These are phyloP conservation scores for Spirogloea muscicola DNA, from an alignment of 139 green algal genomes.

Conservation along the genomic window DNA sequence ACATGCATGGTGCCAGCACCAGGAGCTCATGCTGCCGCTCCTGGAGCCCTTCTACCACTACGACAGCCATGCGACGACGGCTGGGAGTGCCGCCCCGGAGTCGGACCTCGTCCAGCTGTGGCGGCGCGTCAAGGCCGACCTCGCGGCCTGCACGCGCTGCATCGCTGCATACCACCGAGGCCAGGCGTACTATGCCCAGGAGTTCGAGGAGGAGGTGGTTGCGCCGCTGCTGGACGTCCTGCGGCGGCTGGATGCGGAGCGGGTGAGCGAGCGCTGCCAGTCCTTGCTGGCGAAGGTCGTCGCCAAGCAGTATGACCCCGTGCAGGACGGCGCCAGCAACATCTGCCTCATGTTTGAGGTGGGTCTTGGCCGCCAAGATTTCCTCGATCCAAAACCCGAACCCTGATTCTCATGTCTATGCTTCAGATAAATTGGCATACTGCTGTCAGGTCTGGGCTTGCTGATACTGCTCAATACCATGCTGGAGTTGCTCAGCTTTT, in stretches of 20 bases:
- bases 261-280: background rate
- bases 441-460: no score
- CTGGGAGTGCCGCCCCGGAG: no score
- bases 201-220: conserved; percentile 29
- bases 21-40: conserved; percentile 1
- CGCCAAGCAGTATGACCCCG: background rate
- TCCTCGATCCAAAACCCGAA: no score
- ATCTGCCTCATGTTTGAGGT: conserved; percentile 27
- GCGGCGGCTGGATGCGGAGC: conserved; percentile 15
- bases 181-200: conserved; percentile 4
- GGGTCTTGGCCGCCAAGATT: no score
- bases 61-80: no score
- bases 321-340: background rate
- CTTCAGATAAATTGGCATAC: no score
- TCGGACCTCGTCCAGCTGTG: no score
- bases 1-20: conserved; percentile 23
- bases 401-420: no score
- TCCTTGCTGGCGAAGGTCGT: background rate
- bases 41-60: conserved; percentile 40
- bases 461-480: no score
- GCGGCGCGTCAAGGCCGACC: conserved; percentile 5
- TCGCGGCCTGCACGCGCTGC: conserved; percentile 19
- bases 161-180: conserved; percentile 1
- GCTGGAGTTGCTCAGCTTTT: no score
- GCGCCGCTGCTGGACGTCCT: conserved; percentile 19